Percentiles rank a stretch among this genome's conserved stretches.
phyloP scores from a whole-genome alignment of 2,329 filamentous ascomycete species.

The Aspergillus hortae region DNA sequence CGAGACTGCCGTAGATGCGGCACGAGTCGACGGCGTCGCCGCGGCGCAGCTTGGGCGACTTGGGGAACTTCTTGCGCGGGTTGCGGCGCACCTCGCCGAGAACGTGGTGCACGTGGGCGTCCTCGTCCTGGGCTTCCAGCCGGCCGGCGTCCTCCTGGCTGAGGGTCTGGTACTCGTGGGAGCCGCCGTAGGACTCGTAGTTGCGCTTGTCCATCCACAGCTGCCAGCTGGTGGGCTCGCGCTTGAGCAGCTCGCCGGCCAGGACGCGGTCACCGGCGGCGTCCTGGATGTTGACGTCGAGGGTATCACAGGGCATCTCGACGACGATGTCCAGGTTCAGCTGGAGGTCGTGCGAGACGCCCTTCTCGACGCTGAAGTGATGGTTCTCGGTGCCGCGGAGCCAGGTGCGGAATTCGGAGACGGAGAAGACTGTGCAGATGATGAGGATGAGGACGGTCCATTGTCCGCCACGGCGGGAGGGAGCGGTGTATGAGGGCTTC shows the following conservation, averaged over 20 bases:
- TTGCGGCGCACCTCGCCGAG: constrained; percentile 68
- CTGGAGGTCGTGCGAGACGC: constrained; percentile 79
- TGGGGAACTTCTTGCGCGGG: constrained; percentile 62
- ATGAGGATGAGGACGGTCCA: constrained; percentile 83
- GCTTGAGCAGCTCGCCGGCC: constrained; percentile 68
- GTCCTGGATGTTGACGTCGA: constrained; percentile 98
- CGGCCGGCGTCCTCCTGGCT: constrained; percentile 61
- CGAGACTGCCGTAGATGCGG: constrained; percentile 82
- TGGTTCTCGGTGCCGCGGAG: constrained; percentile 80
- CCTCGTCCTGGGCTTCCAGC: constrained; percentile 51
- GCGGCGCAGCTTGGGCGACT: constrained; percentile 66
- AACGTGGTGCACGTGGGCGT: constrained; percentile 90
- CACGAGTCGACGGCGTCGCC: constrained; percentile 67
- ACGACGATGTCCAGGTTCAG: constrained; percentile 95
- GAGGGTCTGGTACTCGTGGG: constrained; percentile 53
- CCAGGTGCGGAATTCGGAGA: constrained; percentile 77
- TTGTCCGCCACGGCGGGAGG: constrained; percentile 81
- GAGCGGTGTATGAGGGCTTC: constrained; percentile 85
- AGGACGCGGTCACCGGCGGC: constrained; percentile 88
- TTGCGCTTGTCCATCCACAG: constrained; percentile 75
- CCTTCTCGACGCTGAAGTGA: constrained; percentile 90
- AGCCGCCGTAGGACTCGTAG: constrained; percentile 53
- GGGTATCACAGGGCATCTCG: constrained; percentile 76
- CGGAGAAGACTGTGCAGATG: constrained; percentile 70
- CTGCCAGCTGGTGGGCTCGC: constrained; percentile 74